These are phyloP conservation scores for Verticillium longisporum DNA, from an alignment of 2,329 filamentous ascomycete species.

Conservation along the genomic window DNA sequence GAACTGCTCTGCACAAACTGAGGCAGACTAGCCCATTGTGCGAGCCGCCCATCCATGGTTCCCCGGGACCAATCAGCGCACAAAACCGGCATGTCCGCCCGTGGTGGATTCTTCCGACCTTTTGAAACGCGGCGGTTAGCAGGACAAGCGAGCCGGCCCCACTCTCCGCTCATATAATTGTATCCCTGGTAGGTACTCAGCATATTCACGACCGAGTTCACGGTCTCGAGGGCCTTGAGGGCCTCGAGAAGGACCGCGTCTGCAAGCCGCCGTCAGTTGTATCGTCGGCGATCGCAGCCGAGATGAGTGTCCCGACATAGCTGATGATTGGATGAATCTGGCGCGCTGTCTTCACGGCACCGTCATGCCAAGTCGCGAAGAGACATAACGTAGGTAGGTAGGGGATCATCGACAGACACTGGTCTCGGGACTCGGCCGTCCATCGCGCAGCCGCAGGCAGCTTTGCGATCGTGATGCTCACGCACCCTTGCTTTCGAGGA, in stretches of 20 bases:
- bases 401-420: not conserved
- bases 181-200: too few relatives aligned
- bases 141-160: not conserved
- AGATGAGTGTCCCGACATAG: not conserved
- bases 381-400: not conserved
- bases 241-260: too few relatives aligned
- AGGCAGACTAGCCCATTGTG: not conserved
- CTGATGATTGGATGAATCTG: not conserved
- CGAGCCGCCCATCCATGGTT: conserved; percentile 6
- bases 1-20: not conserved
- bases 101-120: conserved; percentile 2
- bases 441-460: not conserved
- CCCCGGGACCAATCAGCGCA: conserved; percentile 4
- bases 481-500: not conserved
- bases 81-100: conserved; percentile 2
- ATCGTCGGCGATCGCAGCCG: not conserved
- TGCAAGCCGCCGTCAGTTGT: not conserved
- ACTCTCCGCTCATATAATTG: not conserved
- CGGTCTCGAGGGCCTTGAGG: not conserved
- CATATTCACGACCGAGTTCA: too few relatives aligned
- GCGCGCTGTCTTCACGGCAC: not conserved
- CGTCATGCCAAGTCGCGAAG: not conserved
- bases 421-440: not conserved
- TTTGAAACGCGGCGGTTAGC: conserved; percentile 2
- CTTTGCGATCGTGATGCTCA: not conserved